Percentiles rank a stretch among this genome's conserved stretches.
Evolutionary conservation across 1,284 basidiomycete species (phyloP).

Genomic region (Ceratobasidium sp.): DNA sequence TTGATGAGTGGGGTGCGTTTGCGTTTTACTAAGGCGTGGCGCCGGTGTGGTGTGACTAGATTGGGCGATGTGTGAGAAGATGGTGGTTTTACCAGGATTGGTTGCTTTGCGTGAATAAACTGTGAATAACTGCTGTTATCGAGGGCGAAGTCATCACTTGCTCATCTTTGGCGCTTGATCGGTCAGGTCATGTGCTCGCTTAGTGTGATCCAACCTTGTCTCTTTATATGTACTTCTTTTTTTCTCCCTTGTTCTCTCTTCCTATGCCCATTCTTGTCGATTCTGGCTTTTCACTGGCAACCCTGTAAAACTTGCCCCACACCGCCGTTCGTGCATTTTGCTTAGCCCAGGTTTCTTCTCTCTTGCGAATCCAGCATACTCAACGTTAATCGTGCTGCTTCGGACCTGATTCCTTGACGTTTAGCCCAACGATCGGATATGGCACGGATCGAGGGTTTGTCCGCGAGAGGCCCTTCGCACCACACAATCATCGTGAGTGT

Average conservation of each 20-base stretch:
- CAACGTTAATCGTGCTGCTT: too few relatives aligned
- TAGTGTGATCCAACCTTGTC: constrained; percentile 12
- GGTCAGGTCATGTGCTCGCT: constrained; percentile 21
- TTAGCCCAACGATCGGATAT: too few relatives aligned
- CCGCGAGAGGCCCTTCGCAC: too few relatives aligned
- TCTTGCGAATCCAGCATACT: not conserved
- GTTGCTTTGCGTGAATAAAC: too few relatives aligned
- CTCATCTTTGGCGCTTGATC: not conserved
- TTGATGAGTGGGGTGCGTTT: constrained; percentile 21
- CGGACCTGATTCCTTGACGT: too few relatives aligned
- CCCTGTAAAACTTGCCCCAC: constrained; percentile 28
- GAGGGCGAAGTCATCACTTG: constrained; percentile 4
- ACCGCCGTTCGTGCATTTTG: constrained; percentile 44
- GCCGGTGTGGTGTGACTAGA: constrained; percentile 3
- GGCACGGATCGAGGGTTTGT: too few relatives aligned
- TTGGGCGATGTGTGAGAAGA: constrained; percentile 28
- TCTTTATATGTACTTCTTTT: constrained; percentile 8
- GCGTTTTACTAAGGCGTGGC: not conserved
- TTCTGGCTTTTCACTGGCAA: constrained; percentile 29
- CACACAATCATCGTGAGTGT: not conserved
- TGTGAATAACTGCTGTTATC: constrained; percentile 37
- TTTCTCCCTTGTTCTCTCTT: constrained; percentile 1
- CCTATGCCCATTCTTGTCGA: constrained; percentile 6
- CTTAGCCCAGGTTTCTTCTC: constrained; percentile 17
- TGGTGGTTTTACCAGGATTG: not conserved